Evolutionary conservation across 768 basidiomycete species (phyloP).

Genomic region (Rubroboletus satanas): DNA sequence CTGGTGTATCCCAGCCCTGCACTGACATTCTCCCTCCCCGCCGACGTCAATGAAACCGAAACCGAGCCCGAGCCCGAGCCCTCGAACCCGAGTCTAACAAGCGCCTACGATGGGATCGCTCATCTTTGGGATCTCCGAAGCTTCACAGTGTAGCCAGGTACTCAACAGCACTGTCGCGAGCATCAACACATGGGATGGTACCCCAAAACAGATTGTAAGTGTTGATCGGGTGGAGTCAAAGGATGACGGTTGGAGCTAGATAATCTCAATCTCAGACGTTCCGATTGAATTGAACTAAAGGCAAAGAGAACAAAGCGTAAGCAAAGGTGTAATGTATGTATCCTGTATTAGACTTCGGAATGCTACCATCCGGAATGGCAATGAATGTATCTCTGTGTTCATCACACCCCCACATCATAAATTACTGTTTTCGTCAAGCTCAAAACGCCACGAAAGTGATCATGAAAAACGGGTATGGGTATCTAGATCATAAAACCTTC

Average conservation of each 20-base stretch:
- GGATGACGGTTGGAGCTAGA: neutral
- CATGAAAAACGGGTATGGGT: neutral
- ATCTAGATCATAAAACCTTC: neutral
- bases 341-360: neutral
- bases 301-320: neutral
- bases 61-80: too few species aligned
- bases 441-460: neutral
- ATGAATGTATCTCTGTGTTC: neutral
- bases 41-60: neutral
- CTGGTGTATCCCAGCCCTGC: slow-evolving; percentile 32
- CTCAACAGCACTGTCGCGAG: too few species aligned
- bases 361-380: neutral
- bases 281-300: too few species aligned
- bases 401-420: too few species aligned
- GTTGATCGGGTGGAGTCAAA: too few species aligned
- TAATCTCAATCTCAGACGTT: neutral
- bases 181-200: too few species aligned
- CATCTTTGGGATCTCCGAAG: too few species aligned
- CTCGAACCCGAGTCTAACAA: neutral
- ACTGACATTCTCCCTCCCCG: neutral
- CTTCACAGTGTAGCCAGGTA: too few species aligned
- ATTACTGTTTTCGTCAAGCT: neutral
- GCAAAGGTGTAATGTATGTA: too few species aligned
- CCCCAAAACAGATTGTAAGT: neutral
- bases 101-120: too few species aligned